These are phyloP conservation scores for Dryadomyces sulphureus DNA, from an alignment of 2,329 filamentous ascomycete species.

Conservation along the genomic window DNA sequence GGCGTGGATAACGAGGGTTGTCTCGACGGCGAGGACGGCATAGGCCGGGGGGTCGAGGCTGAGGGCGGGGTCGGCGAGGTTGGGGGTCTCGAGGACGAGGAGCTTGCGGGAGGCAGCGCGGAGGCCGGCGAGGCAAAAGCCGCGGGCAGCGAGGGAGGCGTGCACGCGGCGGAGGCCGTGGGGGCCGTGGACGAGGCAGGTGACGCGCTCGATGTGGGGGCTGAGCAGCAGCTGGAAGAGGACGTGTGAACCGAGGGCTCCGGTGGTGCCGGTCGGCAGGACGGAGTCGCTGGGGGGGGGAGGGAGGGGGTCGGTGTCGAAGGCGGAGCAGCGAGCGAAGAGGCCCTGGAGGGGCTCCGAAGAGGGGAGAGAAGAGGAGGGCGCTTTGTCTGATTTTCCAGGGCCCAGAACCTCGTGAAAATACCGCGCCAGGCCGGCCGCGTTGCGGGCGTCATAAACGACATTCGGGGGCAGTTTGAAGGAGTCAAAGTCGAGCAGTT, in stretches of 20 bases:
- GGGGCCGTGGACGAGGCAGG: slow-evolving; percentile 14
- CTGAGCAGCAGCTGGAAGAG: slow-evolving; percentile 22
- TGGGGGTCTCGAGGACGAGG: slow-evolving; percentile 5
- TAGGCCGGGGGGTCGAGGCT: slow-evolving; percentile 20
- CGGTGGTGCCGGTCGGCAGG: slow-evolving; percentile 26
- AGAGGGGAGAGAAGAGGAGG: too few relatives aligned
- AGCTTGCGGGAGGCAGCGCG: slow-evolving; percentile 1
- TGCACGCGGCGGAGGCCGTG: slow-evolving; percentile 7
- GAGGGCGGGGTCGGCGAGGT: slow-evolving; percentile 11
- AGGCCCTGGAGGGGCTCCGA: neutral
- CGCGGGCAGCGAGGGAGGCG: slow-evolving; percentile 6
- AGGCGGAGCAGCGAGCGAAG: slow-evolving; percentile 22
- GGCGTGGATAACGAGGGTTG: slow-evolving; percentile 28
- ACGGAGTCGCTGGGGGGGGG: slow-evolving; percentile 4
- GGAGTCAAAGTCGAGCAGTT: slow-evolving; percentile 21
- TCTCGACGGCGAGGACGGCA: slow-evolving; percentile 13
- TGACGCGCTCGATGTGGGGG: slow-evolving; percentile 18
- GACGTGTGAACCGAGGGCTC: slow-evolving; percentile 25
- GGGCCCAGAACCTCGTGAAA: slow-evolving; percentile 14
- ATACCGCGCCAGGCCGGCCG: slow-evolving; percentile 19
- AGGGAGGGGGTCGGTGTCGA: slow-evolving; percentile 12
- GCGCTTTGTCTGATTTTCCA: too few relatives aligned
- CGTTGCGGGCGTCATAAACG: slow-evolving; percentile 26
- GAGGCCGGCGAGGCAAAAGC: neutral
- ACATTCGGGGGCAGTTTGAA: slow-evolving; percentile 20